Base-by-base conservation (phyloP, 352 stramenopile genomes). In the Pythium grandisporangium region DNA sequence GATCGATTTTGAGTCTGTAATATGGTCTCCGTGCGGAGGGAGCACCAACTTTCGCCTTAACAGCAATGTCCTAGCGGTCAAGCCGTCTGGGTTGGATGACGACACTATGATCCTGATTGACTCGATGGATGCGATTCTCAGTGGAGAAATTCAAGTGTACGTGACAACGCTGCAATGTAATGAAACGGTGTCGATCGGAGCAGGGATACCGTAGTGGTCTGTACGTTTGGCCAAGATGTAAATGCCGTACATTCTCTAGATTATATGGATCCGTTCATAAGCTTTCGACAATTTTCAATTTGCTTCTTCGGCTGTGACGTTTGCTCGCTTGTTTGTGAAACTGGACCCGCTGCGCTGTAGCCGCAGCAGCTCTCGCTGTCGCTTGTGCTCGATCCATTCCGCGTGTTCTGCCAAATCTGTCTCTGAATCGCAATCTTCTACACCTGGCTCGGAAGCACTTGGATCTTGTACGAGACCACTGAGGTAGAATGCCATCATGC, bases 401-500 rank as follows among this genome's bases (percentile, higher is more conserved):
- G 66, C 58, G 17, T 65, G 73, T 48, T 78, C 63, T 33, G 62
- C 43, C 45, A 82, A 68, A 41, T 73, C 69, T 36, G 80, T 69
- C 57, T 85, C 71, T 60, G 74, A 63, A 37, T 51, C 56, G 32
- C 62, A 62, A 7, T 63, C 63, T n/a, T n/a, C n/a, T n/a, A n/a
- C n/a, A n/a, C n/a, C n/a, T n/a, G n/a, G n/a, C n/a, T n/a, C n/a
- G n/a, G n/a, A n/a, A n/a, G n/a, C n/a, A n/a, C n/a, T n/a, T 5
- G 60, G 59, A 37, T 78, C 60, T 35, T 75, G 53, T 44, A 78
- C 51, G 32, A 84, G 64, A 2, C 61, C 71, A 51, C 66, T 69
- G 37, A 60, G 53, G 57, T 82, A 85, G 27, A 85, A 85, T 35
- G 76, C 69, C 56, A 62, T 74, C 30, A 80, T 55, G 35, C 48